These are phyloP conservation scores for Pichia sp. DNA, from an alignment of 1,139 yeast genomes.

Conservation along the genomic window DNA sequence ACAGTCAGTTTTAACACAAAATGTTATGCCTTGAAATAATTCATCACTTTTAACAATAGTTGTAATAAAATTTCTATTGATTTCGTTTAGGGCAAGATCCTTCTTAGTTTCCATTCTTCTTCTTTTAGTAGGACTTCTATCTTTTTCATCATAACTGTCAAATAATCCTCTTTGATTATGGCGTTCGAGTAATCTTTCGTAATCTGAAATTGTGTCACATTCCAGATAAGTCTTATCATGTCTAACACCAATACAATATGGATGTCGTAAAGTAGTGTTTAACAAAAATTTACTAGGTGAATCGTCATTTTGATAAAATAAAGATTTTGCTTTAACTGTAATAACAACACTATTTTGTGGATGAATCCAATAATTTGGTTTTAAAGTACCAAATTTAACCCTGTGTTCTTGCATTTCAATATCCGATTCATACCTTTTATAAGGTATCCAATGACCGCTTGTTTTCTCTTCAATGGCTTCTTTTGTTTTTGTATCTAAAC, in stretches of 20 bases:
- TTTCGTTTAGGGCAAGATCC: slow-evolving; percentile 15
- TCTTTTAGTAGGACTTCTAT: slow-evolving; percentile 30
- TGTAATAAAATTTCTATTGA: slow-evolving; percentile 14
- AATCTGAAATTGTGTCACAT: slow-evolving; percentile 54
- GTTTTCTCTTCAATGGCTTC: slow-evolving; percentile 54
- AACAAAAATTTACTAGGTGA: slow-evolving; percentile 47
- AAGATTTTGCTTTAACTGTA: slow-evolving; percentile 68
- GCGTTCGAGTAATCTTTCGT: slow-evolving; percentile 21
- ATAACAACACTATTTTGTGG: slow-evolving; percentile 74
- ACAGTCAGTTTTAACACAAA: slow-evolving; percentile 31
- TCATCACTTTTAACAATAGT: slow-evolving; percentile 10
- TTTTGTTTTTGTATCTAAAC: slow-evolving; percentile 61
- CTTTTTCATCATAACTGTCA: slow-evolving; percentile 10
- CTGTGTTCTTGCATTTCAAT: slow-evolving; percentile 32
- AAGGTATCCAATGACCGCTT: slow-evolving; percentile 52
- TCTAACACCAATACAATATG: slow-evolving; percentile 64
- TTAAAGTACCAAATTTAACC: slow-evolving; percentile 52
- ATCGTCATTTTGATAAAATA: neutral
- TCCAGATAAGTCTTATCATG: slow-evolving; percentile 59
- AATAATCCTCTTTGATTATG: slow-evolving; percentile 42
- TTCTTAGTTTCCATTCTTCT: slow-evolving; percentile 15
- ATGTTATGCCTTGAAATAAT: slow-evolving; percentile 33
- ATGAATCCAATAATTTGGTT: slow-evolving; percentile 72
- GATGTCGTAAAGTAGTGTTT: slow-evolving; percentile 68
- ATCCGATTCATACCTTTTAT: slow-evolving; percentile 27